Evolutionary conservation across 2,329 filamentous ascomycete species (phyloP), one percentile per base, ranked within the genome.

Genomic region (Ophiobolus disseminans): DNA sequence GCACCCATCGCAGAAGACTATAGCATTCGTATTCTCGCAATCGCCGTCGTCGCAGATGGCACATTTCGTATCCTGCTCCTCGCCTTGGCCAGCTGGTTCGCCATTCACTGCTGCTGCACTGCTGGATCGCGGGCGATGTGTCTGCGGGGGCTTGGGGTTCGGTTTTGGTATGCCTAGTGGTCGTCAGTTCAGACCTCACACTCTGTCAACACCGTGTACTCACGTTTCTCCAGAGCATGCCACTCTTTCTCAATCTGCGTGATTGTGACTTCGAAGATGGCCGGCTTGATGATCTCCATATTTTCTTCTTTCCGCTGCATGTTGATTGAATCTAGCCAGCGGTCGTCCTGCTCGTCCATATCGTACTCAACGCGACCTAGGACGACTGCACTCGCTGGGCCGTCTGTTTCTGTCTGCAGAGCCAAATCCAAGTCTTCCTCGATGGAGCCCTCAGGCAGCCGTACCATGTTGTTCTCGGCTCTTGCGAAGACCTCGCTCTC

Each of bases 181-280:
- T n/a, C n/a, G n/a, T n/a, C n/a, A n/a, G n/a, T n/a, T n/a, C n/a
- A n/a, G n/a, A n/a, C n/a, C n/a, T n/a, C n/a, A n/a, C n/a, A n/a
- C n/a, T n/a, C n/a, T n/a, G n/a, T n/a, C n/a, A n/a, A n/a, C n/a
- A n/a, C n/a, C n/a, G n/a, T 23, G 13, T 14, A 58, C 67, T 64
- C 65, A 75, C 91, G 84, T 77, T 96, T 97, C 73, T 99, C 94
- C 6, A 99, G 79, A 5, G 90, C 89, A 72, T 97, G 91, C 90
- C 94, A 99, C 72, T 97, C 93, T 75, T 97, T 97, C 73, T 99
- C 94, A 50, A 99, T 97, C 73, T 97, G 97, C 8, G 94, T 99
- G 76, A 99, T 95, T 13, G 92, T 95, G 54, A 97, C 95, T 72
- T 99, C 94, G 66, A 99, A 97, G 40, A 97, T 86, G 55, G 96